Conservation (phyloP, 345 rosid genomes). For the Salix viminalis region DNA sequence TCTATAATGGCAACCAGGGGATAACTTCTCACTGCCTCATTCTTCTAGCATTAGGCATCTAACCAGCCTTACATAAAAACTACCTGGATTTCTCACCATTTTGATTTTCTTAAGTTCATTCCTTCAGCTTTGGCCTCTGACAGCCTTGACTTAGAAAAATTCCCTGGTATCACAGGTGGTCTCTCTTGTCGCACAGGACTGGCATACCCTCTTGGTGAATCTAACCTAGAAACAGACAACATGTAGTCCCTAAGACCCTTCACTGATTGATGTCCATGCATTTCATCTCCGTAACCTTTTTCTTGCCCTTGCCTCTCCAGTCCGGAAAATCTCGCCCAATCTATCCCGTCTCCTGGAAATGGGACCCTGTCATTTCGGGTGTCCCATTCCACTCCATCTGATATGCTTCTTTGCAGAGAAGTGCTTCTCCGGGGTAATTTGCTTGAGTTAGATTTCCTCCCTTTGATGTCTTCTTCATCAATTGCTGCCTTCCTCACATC, state of each 20-base stretch:
- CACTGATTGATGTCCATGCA: constrained; percentile 54
- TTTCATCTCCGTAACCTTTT: constrained; percentile 53
- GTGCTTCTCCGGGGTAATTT: constrained; percentile 48
- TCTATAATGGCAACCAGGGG: constrained; percentile 10
- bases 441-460: constrained; percentile 60
- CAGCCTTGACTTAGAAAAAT: constrained; percentile 55
- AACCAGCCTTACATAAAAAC: constrained; percentile 4
- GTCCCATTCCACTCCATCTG: constrained; percentile 78
- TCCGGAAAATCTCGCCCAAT: constrained; percentile 53
- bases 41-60: background rate
- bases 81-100: constrained; percentile 35
- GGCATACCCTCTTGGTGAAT: constrained; percentile 43
- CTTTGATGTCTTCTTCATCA: constrained; percentile 50
- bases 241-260: constrained; percentile 65
- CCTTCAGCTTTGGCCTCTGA: constrained; percentile 47
- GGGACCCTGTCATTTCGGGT: constrained; percentile 50
- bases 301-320: constrained; percentile 38
- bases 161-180: constrained; percentile 51
- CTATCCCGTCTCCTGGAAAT: constrained; percentile 43
- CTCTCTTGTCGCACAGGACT: constrained; percentile 60
- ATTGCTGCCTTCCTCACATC: constrained; percentile 29
- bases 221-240: constrained; percentile 43
- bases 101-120: constrained; percentile 53
- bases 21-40: constrained; percentile 7
- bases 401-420: constrained; percentile 70